A percentile compares a stretch with the other conserved stretches of the same genome.
Conservation (phyloP, 768 basidiomycete species). For the Suillus plorans region DNA sequence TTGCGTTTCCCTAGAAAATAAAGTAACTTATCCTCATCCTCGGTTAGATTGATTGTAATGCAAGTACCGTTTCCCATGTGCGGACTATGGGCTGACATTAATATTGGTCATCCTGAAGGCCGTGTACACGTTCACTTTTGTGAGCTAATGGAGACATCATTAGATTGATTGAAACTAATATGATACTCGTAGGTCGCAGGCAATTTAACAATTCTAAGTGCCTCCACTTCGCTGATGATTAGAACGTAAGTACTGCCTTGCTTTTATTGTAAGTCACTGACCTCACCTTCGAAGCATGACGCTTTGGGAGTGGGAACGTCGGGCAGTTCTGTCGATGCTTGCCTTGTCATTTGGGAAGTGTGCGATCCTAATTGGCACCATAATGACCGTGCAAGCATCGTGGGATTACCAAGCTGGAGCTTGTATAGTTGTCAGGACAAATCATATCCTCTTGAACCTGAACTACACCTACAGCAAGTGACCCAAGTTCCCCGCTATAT, state of each 20-base stretch:
- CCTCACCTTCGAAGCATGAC: constrained; percentile 51
- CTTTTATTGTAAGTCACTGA: constrained; percentile 17
- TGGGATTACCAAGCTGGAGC: constrained; percentile 42
- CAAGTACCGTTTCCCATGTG: constrained; percentile 29
- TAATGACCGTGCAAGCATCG: constrained; percentile 61
- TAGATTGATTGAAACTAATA: constrained; percentile 5
- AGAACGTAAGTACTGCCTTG: constrained; percentile 46
- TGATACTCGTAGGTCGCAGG: constrained; percentile 49
- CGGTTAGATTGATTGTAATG: constrained; percentile 56
- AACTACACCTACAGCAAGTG: constrained; percentile 71
- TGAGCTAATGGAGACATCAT: constrained; percentile 24
- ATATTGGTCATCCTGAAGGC: constrained; percentile 38
- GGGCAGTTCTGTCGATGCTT: constrained; percentile 50
- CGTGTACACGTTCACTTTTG: constrained; percentile 69
- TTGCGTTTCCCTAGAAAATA: not conserved
- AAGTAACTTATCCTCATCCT: not conserved
- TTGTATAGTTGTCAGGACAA: constrained; percentile 54
- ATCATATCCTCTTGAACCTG: constrained; percentile 56
- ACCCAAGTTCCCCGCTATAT: not conserved
- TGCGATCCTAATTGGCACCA: constrained; percentile 65
- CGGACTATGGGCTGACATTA: constrained; percentile 1
- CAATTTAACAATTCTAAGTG: constrained; percentile 64
- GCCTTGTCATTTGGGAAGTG: constrained; percentile 62
- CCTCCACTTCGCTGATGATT: constrained; percentile 69
- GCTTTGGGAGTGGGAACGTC: constrained; percentile 61